Evolutionary conservation across 306 rosid species (phyloP), one percentile per base, ranked within the genome.

Genomic region (Myrica gale): DNA sequence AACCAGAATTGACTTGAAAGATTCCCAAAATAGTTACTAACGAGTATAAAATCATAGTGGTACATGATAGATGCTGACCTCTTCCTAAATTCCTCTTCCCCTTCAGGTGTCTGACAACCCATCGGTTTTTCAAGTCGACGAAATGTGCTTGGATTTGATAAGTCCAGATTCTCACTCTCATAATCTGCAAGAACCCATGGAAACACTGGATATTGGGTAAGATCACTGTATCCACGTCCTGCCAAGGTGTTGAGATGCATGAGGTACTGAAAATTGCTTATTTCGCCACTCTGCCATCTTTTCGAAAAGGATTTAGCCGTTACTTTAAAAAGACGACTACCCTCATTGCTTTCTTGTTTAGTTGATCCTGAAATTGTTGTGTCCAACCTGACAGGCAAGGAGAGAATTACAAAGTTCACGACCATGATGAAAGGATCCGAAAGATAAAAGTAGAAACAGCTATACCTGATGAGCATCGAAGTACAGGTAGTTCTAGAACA

Each of bases 161-260:
- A 79, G 76, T 96, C 93, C 69, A 96, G 87, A 83, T 81, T 86
- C 81, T 90, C 94, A 87, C 98, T 92, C 67, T 89, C 98, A 83
- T 96, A 96, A 83, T 96, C 97, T 39, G 98, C 89, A 84, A 96
- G 96, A 76, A 92, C 93, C 99, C 99, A 96, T 45, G 99, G 99
- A 76, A 96, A 96, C 76, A 96, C 99, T 52, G 99, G 99, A 83
- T 92, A 96, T 74, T 96, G 99, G 63, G 99, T 96, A 78, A 96
- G 98, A 86, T 96, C 99, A 79, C 97, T 96, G 83, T 96, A 96
- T 53, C 99, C 99, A 66, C 99, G 99, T 54, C 99, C 99, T n/a
- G 99, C 99, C 88, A 92, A 89, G 74, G 99, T 96, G 78, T 96
- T 96, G 63, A 96, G 98, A 87, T 92, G 97, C 99, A 96, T 96